Evolutionary conservation across 2,329 filamentous ascomycete genomes (phyloP).

Genomic region (Chaetomiaceae sp.): DNA sequence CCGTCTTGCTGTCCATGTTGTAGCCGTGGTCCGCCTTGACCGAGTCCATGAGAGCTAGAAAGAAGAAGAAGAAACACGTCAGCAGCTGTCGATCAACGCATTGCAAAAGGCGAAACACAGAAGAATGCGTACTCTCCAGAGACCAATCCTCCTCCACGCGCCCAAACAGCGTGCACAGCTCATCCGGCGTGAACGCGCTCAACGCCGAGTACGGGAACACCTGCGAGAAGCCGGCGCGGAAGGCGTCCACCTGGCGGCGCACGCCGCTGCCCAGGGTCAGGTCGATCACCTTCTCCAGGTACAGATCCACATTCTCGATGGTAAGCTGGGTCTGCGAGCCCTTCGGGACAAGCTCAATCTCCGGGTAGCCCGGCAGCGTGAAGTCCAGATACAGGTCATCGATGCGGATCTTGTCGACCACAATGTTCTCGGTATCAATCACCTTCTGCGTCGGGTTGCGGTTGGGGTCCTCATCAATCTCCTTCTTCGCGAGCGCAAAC

Average conservation of each 20-base stretch:
- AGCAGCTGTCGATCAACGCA: neutral
- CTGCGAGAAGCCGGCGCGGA: conserved; percentile 84
- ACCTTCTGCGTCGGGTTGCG: conserved; percentile 66
- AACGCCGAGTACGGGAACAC: conserved; percentile 94
- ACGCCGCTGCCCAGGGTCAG: conserved; percentile 88
- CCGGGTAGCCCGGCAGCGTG: conserved; percentile 83
- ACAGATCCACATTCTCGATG: conserved; percentile 84
- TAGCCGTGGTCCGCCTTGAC: conserved; percentile 98
- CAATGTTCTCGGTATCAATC: conserved; percentile 60
- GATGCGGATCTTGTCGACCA: conserved; percentile 68
- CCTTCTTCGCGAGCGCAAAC: conserved; percentile 76
- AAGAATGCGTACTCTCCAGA: conserved; percentile 73
- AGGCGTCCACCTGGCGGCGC: conserved; percentile 81
- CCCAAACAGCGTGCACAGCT: conserved; percentile 91
- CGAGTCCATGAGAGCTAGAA: conserved; percentile 82
- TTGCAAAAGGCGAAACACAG: neutral
- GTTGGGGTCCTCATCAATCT: conserved; percentile 62
- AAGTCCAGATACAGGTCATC: conserved; percentile 92
- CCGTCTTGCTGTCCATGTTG: conserved; percentile 96
- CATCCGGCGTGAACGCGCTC: conserved; percentile 88
- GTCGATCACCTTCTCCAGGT: conserved; percentile 85
- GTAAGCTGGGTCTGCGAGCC: conserved; percentile 72
- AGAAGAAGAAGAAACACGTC: conserved; percentile 19
- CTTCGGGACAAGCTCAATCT: conserved; percentile 72
- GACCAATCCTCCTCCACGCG: conserved; percentile 94